Evolutionary conservation across 345 rosid species (phyloP).

Genomic region (Ailanthus altissimus): DNA sequence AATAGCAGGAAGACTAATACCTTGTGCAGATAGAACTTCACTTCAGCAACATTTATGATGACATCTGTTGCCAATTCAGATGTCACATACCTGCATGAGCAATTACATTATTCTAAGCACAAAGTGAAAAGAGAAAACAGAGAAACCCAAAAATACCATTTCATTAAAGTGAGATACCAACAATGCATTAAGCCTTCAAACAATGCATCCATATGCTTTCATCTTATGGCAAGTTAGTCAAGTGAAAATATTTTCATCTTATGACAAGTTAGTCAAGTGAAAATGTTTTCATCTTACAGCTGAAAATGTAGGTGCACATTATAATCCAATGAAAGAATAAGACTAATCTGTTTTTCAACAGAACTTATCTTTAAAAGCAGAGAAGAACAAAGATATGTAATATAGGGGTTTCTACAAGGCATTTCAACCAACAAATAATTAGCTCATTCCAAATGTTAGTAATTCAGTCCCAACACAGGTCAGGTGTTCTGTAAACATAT

Average conservation of each 20-base stretch:
- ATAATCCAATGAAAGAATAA: neutral
- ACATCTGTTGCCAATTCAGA: slow-evolving; percentile 80
- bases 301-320: neutral
- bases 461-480: neutral
- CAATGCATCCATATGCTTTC: neutral
- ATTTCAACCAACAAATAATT: neutral
- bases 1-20: slow-evolving; percentile 30
- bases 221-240: neutral
- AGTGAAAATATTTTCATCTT: neutral
- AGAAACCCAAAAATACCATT: neutral
- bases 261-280: neutral
- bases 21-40: slow-evolving; percentile 87
- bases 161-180: neutral
- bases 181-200: neutral
- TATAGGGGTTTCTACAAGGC: neutral
- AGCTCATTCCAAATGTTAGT: neutral
- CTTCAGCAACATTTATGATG: slow-evolving; percentile 65
- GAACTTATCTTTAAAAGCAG: neutral
- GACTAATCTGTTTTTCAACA: neutral
- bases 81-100: slow-evolving; percentile 57
- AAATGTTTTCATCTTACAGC: neutral
- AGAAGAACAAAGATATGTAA: neutral
- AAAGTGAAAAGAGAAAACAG: neutral
- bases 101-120: slow-evolving; percentile 25
- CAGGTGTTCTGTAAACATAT: neutral